phyloP scores from a whole-genome alignment of 331 rosid species.

The Quercus tomentella region DNA sequence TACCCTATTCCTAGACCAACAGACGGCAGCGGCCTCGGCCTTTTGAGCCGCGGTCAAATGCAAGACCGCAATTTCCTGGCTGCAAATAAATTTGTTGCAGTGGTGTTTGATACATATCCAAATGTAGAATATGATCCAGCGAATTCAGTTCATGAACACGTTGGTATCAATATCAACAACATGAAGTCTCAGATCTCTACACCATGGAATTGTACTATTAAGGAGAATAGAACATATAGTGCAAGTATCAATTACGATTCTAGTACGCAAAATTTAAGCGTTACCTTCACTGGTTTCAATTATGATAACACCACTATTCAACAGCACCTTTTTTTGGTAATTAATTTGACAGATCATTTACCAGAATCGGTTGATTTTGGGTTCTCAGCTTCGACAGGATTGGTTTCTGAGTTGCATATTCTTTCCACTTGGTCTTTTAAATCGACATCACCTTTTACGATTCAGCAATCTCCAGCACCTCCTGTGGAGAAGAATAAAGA shows the following conservation, averaged over 20 bases:
- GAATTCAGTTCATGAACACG: slow-evolving; percentile 17
- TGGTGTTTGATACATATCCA: slow-evolving; percentile 32
- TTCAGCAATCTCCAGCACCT: too few relatives aligned
- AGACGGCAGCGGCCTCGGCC: slow-evolving; percentile 16
- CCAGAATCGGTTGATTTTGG: slow-evolving; percentile 23
- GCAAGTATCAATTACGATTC: too few relatives aligned
- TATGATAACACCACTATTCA: too few relatives aligned
- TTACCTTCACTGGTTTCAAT: too few relatives aligned
- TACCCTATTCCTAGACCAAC: not conserved
- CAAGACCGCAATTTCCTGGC: not conserved
- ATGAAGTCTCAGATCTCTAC: too few relatives aligned
- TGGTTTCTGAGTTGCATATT: not conserved
- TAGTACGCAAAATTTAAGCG: too few relatives aligned
- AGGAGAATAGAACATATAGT: too few relatives aligned
- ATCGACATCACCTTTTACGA: not conserved
- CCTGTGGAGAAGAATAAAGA: too few relatives aligned
- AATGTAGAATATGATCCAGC: not conserved
- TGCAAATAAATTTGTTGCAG: slow-evolving; percentile 33
- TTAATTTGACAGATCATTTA: too few relatives aligned
- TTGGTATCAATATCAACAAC: too few relatives aligned
- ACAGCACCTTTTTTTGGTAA: too few relatives aligned
- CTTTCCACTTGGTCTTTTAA: slow-evolving; percentile 19
- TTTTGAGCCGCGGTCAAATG: not conserved
- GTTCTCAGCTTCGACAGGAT: slow-evolving; percentile 13
- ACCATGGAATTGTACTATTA: too few relatives aligned